These are phyloP conservation scores for Kwoniella dejecticola DNA, from an alignment of 768 basidiomycete species.

Conservation along the genomic window DNA sequence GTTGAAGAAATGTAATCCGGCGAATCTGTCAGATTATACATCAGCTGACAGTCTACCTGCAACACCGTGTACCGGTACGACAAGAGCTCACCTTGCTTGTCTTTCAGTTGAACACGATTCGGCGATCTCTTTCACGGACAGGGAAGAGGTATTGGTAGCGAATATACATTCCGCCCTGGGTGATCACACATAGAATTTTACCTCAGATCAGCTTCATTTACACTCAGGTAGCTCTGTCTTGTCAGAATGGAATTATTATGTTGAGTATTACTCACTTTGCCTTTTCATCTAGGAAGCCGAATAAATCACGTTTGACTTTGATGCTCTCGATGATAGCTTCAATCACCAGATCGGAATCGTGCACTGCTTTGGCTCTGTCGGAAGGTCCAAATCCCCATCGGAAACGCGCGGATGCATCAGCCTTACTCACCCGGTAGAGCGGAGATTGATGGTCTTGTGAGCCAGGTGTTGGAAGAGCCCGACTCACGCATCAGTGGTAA, in stretches of 20 bases:
- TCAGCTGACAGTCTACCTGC: conserved; percentile 14
- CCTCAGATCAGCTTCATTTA: no score
- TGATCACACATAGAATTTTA: no score
- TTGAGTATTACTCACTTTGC: conserved; percentile 46
- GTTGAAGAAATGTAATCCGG: conserved; percentile 59
- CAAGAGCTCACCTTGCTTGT: conserved; percentile 41
- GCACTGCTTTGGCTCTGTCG: conserved; percentile 50
- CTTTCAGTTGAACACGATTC: conserved; percentile 46
- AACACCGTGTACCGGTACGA: not conserved
- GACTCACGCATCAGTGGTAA: conserved; percentile 56
- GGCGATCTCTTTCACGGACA: conserved; percentile 57
- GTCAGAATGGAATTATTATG: no score
- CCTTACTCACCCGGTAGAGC: no score
- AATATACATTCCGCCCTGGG: conserved; percentile 52
- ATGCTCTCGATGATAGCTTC: conserved; percentile 60
- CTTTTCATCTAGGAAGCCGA: conserved; percentile 54
- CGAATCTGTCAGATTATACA: conserved; percentile 48
- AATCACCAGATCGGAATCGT: conserved; percentile 56
- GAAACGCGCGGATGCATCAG: no score
- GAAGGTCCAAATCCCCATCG: not conserved
- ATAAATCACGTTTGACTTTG: conserved; percentile 57
- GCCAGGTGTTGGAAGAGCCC: no score
- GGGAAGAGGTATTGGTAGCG: conserved; percentile 57
- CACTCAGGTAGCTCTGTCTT: no score
- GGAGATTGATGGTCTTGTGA: no score